Conservation (phyloP, 1,139 yeast species). For the Geotrichum macrosporum region DNA sequence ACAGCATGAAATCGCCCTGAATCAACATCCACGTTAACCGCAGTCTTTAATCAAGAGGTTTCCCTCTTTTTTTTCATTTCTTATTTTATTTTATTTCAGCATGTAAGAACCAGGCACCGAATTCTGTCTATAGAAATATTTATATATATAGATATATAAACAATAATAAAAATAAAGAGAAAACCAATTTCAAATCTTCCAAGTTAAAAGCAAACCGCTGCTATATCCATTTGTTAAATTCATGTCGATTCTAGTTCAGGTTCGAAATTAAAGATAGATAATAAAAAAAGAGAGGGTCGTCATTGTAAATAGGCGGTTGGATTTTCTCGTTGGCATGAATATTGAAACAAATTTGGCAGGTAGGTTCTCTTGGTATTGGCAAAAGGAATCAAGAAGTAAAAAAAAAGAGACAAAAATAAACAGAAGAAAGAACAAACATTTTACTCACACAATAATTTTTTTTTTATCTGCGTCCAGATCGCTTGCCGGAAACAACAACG, state of each 20-base stretch:
- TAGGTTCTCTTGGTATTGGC: neutral
- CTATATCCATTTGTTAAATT: no score
- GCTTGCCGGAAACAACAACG: conserved; percentile 49
- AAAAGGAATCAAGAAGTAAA: neutral
- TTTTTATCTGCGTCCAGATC: conserved; percentile 19
- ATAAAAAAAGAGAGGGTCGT: neutral
- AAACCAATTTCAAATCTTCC: no score
- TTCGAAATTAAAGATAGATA: neutral
- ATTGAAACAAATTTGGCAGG: neutral
- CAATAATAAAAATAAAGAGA: no score
- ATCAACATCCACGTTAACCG: no score
- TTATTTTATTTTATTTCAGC: no score
- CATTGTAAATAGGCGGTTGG: neutral
- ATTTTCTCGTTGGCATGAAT: neutral
- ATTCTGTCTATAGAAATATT: no score
- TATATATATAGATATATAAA: no score
- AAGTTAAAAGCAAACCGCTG: no score
- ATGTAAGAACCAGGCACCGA: no score
- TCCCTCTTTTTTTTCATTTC: no score
- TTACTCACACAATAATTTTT: neutral
- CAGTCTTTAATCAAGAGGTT: no score
- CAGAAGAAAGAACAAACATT: neutral
- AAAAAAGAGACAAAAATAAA: neutral
- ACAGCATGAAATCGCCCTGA: no score
- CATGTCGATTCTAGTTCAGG: neutral